Base-by-base conservation (phyloP, 352 stramenopile species). In the Phytophthora capsici region DNA sequence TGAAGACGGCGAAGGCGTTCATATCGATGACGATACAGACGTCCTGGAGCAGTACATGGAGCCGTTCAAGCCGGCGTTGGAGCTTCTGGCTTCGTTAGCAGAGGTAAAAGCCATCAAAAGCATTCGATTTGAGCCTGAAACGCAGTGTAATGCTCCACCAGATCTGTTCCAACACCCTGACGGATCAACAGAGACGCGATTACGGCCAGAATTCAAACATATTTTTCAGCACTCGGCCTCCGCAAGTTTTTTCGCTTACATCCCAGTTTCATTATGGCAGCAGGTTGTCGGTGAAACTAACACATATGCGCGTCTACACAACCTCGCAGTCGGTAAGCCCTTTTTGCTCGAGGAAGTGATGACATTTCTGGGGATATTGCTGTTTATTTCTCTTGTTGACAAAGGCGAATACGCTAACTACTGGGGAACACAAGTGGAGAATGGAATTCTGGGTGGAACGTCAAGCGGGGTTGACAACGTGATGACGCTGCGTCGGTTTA, bases 381-480 rank as follows among this genome's bases (percentile, higher is more conserved):
- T 56, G 9, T 50, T 37, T 8, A 40, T 63, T 45, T 30, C 36
- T 20, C 34, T 73, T n/a, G 54, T 73, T 30, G 46, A 73, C 17
- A 78, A 75, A 30, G 59, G 69, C 4, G 60, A 78, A 37, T 66
- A 66, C 22, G 23, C 55, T 12, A 74, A 77, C 55, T 78, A 78
- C 48, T 75, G 66, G 66, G 61, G 61, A 0, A 46, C 59, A 12
- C 66, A 75, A 59, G 44, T 46, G 4, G 66, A 73, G 22, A 28
- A 66, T 14, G 10, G 0, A 2, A 73, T 75, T 4, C 69, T 71
- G 17, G 43, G 26, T 0, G 45, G n/a, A 16, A 41, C 2, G 0
- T 23, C 5, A 14, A 16, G 3, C 10, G 47, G n/a, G 4, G 47
- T 78, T 1, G 62, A 75, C 12, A 44, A 37, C 3, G 34, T 75